A percentile compares a stretch with the other conserved stretches of the same genome.
Evolutionary conservation across 2,329 filamentous ascomycete species (phyloP).

Genomic region (Paracamarosporium sp.): DNA sequence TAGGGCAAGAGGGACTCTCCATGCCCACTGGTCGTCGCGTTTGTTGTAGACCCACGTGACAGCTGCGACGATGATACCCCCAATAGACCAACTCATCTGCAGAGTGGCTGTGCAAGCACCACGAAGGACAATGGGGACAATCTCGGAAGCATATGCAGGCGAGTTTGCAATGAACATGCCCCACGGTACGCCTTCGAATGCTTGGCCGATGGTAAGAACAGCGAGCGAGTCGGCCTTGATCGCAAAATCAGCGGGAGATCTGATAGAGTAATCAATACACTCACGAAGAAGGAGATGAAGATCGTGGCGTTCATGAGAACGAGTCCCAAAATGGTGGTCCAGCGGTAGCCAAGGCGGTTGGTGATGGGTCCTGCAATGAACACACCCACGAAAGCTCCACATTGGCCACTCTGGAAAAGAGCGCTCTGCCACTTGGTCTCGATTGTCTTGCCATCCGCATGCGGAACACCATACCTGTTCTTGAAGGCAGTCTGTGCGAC

Average conservation of each 20-base stretch:
- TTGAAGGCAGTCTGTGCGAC: slow-evolving; percentile 51
- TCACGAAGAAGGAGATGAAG: slow-evolving; percentile 63
- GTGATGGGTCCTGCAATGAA: slow-evolving; percentile 66
- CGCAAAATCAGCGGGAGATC: background rate
- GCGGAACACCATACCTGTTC: slow-evolving; percentile 54
- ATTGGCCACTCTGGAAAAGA: slow-evolving; percentile 61
- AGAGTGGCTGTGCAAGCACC: slow-evolving; percentile 66
- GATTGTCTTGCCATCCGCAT: slow-evolving; percentile 48
- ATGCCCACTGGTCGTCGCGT: slow-evolving; percentile 29
- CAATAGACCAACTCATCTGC: slow-evolving; percentile 70
- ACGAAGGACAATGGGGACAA: slow-evolving; percentile 64
- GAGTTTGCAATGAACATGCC: slow-evolving; percentile 55
- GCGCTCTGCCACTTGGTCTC: slow-evolving; percentile 64
- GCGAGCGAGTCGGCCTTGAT: slow-evolving; percentile 49
- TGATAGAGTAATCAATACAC: background rate
- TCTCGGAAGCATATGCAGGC: slow-evolving; percentile 66
- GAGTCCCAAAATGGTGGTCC: slow-evolving; percentile 60
- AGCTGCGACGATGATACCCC: slow-evolving; percentile 65
- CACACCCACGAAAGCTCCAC: slow-evolving; percentile 67
- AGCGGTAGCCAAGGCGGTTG: slow-evolving; percentile 64
- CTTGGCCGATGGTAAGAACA: slow-evolving; percentile 60
- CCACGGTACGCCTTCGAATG: slow-evolving; percentile 58
- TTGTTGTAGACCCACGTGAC: slow-evolving; percentile 61
- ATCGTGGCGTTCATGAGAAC: slow-evolving; percentile 65
- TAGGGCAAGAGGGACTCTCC: slow-evolving; percentile 31